A percentile compares a stretch with the other conserved stretches of the same genome.
These are phyloP conservation scores for Fusarium sp. DNA, from an alignment of 2,329 filamentous ascomycete species.

Conservation along the genomic window DNA sequence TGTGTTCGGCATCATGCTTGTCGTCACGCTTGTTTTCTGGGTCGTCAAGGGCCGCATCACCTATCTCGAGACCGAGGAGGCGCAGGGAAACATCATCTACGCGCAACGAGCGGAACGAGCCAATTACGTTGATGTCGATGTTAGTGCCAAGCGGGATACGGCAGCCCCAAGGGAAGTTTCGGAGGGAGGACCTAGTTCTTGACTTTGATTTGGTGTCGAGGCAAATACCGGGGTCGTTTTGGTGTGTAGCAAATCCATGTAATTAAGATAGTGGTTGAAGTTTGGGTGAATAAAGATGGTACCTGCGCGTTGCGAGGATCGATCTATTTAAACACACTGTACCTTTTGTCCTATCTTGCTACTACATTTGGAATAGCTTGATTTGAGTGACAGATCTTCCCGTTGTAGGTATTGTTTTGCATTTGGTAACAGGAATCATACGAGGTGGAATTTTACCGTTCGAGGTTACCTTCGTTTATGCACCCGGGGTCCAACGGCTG, in stretches of 20 bases:
- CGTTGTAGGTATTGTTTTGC: not conserved
- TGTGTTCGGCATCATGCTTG: conserved; percentile 67
- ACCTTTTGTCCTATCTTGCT: conserved; percentile 39
- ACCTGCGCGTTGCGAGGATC: conserved; percentile 1
- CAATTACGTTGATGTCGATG: conserved; percentile 28
- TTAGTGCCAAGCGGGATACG: conserved; percentile 19
- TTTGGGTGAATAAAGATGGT: conserved; percentile 1
- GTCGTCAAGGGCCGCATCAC: conserved; percentile 59
- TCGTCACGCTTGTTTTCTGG: conserved; percentile 65
- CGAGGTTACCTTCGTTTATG: not conserved
- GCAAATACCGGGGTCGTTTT: not conserved
- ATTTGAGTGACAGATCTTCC: not conserved
- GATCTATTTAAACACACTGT: conserved; percentile 30
- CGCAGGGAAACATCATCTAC: conserved; percentile 45
- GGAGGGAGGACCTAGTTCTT: conserved; percentile 6
- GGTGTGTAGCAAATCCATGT: not conserved
- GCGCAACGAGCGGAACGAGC: conserved; percentile 34
- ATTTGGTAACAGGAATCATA: conserved; percentile 9
- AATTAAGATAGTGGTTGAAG: not conserved
- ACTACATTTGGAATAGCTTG: conserved; percentile 8
- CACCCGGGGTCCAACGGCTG: not conserved
- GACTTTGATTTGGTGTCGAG: not conserved
- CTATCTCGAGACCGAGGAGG: conserved; percentile 51
- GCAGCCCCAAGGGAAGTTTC: not conserved
- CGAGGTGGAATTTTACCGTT: not conserved